phyloP scores from a whole-genome alignment of 805 yeast genomes.

The Kregervanrija delftensis region DNA sequence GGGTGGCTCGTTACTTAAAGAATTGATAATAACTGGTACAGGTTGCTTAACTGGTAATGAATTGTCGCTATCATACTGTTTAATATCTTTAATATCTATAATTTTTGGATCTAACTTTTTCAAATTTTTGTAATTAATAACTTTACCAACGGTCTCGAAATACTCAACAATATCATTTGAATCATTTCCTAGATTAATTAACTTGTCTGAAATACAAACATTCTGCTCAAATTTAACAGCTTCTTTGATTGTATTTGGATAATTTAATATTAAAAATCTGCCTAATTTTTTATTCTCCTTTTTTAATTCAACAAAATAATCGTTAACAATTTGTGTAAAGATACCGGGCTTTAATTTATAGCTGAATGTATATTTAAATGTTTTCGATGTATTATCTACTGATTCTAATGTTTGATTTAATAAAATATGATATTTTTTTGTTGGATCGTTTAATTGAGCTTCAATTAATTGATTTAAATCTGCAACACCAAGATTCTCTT shows the following conservation, averaged over 20 bases:
- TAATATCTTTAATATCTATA: neutral
- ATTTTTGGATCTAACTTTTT: conserved; percentile 7
- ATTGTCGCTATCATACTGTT: no score
- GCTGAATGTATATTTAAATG: conserved; percentile 24
- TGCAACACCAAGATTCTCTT: conserved; percentile 30
- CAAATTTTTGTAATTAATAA: conserved; percentile 18
- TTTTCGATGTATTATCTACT: conserved; percentile 21
- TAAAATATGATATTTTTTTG: conserved; percentile 44
- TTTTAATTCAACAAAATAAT: conserved; percentile 23
- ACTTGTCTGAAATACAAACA: conserved; percentile 40
- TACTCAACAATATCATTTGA: conserved; percentile 54
- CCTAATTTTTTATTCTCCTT: conserved; percentile 31
- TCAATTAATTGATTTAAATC: conserved; percentile 46
- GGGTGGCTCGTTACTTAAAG: conserved; percentile 6
- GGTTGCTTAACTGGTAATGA: neutral
- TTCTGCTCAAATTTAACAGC: conserved; percentile 71
- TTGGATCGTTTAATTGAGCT: conserved; percentile 32
- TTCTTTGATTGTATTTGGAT: conserved; percentile 57
- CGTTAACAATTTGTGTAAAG: conserved; percentile 42
- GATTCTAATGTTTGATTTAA: conserved; percentile 35
- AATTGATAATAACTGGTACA: neutral
- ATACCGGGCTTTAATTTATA: conserved; percentile 36
- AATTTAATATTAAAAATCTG: conserved; percentile 46
- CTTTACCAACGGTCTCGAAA: conserved; percentile 60
- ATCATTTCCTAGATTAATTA: conserved; percentile 28